Evolutionary conservation across 352 stramenopile species (phyloP).

Genomic region (Thraustochytrium striatum): DNA sequence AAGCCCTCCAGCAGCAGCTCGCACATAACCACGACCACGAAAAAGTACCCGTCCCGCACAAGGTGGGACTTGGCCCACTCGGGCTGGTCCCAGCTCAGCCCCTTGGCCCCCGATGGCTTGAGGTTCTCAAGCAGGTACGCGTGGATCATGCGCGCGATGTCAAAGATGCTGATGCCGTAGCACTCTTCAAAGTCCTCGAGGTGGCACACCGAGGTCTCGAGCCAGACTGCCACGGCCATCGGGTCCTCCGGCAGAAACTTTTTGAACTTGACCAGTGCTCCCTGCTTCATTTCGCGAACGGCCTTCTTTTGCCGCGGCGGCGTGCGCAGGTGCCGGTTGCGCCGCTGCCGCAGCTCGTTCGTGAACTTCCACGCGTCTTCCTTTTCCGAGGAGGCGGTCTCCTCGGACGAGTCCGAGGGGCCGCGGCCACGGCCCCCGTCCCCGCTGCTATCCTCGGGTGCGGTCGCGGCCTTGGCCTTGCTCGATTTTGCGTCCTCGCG

Average conservation of each 20-base stretch:
- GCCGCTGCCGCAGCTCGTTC: slow-evolving; percentile 20
- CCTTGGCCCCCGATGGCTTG: not conserved
- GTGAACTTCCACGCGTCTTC: slow-evolving; percentile 2
- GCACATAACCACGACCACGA: slow-evolving; percentile 36
- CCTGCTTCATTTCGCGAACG: not conserved
- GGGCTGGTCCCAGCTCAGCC: slow-evolving; percentile 34
- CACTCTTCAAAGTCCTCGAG: slow-evolving; percentile 40
- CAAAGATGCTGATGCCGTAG: slow-evolving; percentile 34
- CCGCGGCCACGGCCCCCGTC: not conserved
- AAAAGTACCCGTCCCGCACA: slow-evolving; percentile 39
- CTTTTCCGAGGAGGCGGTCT: not conserved
- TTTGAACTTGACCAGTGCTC: slow-evolving; percentile 21
- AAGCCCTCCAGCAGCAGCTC: slow-evolving; percentile 45
- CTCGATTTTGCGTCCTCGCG: not conserved
- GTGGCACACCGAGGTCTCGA: slow-evolving; percentile 32
- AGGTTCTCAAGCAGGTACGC: slow-evolving; percentile 16
- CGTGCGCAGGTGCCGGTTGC: not conserved
- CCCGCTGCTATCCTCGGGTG: not conserved
- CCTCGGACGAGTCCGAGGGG: not conserved
- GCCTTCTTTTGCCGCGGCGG: slow-evolving; percentile 16
- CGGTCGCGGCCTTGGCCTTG: no score
- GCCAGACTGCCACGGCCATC: slow-evolving; percentile 43
- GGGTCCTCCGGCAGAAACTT: slow-evolving; percentile 36
- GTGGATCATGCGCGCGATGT: slow-evolving; percentile 29
- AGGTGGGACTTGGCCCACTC: not conserved